Percentiles rank a stretch among this genome's conserved stretches.
These are phyloP conservation scores for Leccinum incarnatum DNA, from an alignment of 768 basidiomycete genomes.

Conservation along the genomic window DNA sequence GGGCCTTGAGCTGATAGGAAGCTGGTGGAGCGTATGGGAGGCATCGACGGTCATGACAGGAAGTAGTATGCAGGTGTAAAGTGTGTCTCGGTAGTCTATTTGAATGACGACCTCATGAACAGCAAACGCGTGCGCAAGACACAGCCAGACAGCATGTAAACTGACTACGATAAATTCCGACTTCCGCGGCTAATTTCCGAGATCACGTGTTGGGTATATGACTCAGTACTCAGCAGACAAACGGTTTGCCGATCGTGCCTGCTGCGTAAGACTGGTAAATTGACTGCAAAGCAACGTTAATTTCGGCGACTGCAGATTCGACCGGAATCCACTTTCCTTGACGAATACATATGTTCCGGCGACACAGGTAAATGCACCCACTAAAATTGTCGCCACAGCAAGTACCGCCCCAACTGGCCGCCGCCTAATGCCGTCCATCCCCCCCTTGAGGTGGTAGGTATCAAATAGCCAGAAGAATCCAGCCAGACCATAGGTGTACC, in stretches of 20 bases:
- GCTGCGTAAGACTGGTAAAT: slow-evolving; percentile 43
- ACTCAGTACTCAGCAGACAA: slow-evolving; percentile 25
- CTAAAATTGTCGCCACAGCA: slow-evolving; percentile 34
- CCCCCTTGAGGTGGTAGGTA: slow-evolving; percentile 41
- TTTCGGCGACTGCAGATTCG: neutral
- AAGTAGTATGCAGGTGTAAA: neutral
- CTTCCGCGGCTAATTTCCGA: neutral
- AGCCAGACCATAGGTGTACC: slow-evolving; percentile 54
- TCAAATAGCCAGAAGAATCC: slow-evolving; percentile 57
- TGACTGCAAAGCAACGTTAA: slow-evolving; percentile 31
- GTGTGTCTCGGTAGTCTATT: slow-evolving; percentile 11
- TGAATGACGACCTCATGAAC: slow-evolving; percentile 3
- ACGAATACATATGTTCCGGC: slow-evolving; percentile 45
- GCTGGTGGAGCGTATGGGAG: slow-evolving; percentile 32
- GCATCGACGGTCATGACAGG: slow-evolving; percentile 20
- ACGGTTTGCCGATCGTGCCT: slow-evolving; percentile 43
- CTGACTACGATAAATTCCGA: slow-evolving; percentile 13
- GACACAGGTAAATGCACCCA: slow-evolving; percentile 49
- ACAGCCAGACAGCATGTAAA: slow-evolving; percentile 12
- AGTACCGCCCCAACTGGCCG: slow-evolving; percentile 34
- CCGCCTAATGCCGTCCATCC: slow-evolving; percentile 31
- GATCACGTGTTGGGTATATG: slow-evolving; percentile 26
- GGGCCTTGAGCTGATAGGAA: slow-evolving; percentile 55
- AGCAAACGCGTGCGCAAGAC: neutral
- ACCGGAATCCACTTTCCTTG: slow-evolving; percentile 34